phyloP scores from a whole-genome alignment of 2,329 filamentous ascomycete species.

The Aspergillus udagawae region DNA sequence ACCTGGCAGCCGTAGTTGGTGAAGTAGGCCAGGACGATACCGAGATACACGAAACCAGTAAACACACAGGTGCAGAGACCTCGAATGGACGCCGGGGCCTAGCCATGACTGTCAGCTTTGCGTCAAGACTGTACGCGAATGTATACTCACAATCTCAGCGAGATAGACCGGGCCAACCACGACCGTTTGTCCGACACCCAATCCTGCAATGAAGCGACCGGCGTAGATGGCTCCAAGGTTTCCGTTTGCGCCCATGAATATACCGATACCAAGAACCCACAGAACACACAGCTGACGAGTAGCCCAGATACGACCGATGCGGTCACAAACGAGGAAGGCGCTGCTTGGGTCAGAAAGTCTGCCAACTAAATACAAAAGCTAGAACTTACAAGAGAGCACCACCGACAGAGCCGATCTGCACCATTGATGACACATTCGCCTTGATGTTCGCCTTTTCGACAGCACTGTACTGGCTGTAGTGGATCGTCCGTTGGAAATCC shows the following conservation, averaged over 20 bases:
- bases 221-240: slow-evolving; percentile 41
- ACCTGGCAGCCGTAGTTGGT: slow-evolving; percentile 62
- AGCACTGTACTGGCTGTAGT: slow-evolving; percentile 51
- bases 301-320: slow-evolving; percentile 42
- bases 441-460: slow-evolving; percentile 63
- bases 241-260: slow-evolving; percentile 41
- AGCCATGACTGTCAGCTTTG: background rate
- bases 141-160: slow-evolving; percentile 55
- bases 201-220: slow-evolving; percentile 42
- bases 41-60: slow-evolving; percentile 68
- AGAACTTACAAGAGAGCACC: slow-evolving; percentile 58
- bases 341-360: slow-evolving; percentile 27
- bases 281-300: slow-evolving; percentile 39
- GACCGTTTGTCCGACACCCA: slow-evolving; percentile 42
- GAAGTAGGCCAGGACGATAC: slow-evolving; percentile 76
- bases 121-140: background rate
- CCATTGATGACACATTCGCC: slow-evolving; percentile 76
- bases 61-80: slow-evolving; percentile 72
- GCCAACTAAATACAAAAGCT: background rate
- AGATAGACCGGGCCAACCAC: slow-evolving; percentile 63
- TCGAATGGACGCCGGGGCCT: slow-evolving; percentile 61
- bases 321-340: slow-evolving; percentile 46
- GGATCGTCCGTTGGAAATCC: slow-evolving; percentile 59
- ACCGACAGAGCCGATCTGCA: slow-evolving; percentile 71
- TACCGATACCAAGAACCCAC: slow-evolving; percentile 41